These are phyloP conservation scores for Lasiodiplodia sp. DNA, from an alignment of 2,329 filamentous ascomycete genomes.

Conservation along the genomic window DNA sequence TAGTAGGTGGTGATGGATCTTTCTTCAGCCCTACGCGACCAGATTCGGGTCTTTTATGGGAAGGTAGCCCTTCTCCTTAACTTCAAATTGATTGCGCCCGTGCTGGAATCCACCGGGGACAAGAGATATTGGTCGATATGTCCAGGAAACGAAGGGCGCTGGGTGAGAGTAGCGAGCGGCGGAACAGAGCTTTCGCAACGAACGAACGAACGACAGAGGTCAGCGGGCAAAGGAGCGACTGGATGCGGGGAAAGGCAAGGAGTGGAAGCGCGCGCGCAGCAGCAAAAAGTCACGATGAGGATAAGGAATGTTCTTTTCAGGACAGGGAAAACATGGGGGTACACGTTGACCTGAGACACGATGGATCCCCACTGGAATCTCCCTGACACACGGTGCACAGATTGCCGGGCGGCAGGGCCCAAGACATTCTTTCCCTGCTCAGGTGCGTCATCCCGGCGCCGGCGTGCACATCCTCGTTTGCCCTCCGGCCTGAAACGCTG, in stretches of 20 bases:
- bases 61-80: constrained; percentile 26
- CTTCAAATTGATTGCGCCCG: constrained; percentile 28
- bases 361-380: constrained; percentile 32
- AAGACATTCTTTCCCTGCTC: constrained; percentile 27
- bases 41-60: constrained; percentile 23
- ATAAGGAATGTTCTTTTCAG: constrained; percentile 29
- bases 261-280: constrained; percentile 26
- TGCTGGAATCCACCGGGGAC: constrained; percentile 29
- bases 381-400: constrained; percentile 28
- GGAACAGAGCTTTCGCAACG: not conserved
- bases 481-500: constrained; percentile 25
- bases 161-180: constrained; percentile 21
- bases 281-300: constrained; percentile 26
- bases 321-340: constrained; percentile 30
- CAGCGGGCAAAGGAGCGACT: constrained; percentile 27
- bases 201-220: not conserved
- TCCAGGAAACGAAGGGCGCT: constrained; percentile 14
- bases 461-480: constrained; percentile 26
- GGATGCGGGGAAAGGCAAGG: constrained; percentile 28
- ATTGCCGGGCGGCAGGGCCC: constrained; percentile 17
- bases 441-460: constrained; percentile 29
- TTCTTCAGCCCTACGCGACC: constrained; percentile 20
- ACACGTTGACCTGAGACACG: constrained; percentile 31
- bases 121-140: constrained; percentile 15
- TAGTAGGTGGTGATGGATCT: constrained; percentile 2